Evolutionary conservation across 495 filamentous ascomycete species (phyloP), one percentile per base, ranked within the genome.

Genomic region (Penicillium cosmopolitanum): DNA sequence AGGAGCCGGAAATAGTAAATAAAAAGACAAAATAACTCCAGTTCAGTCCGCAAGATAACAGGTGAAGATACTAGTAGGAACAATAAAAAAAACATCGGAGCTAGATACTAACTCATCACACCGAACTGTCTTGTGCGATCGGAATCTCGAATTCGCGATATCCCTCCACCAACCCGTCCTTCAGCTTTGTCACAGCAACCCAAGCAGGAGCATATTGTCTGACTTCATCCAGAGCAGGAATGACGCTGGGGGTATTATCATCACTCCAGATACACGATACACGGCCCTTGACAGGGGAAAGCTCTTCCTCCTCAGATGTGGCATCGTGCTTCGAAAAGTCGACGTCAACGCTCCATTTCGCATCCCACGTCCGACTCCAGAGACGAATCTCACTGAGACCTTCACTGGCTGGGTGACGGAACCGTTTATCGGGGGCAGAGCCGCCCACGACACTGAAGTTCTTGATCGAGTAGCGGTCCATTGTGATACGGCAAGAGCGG

Each of bases 181-280:
- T 75, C 54, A 84, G 66, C 73, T 96, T 97, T 18, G 83, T 85
- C 34, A 90, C 73, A 11, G 87, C 88, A 8, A 85, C 85, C 95
- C 95, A 98, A 2, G 71, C 74, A 1, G 95, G 95, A 57, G 81
- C 78, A 76, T 85, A 97, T 71, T 85, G 81, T 53, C 80, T 75
- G 18, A 88, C 84, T 74, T 98, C 95, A 63, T 95, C 90, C 34
- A 95, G 81, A 13, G 95, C 95, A 0, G 95, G 92, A 51, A 98
- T 94, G 8, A 80, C 74, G 3, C 87, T 88, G 10, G 70, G 67
- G 11, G 74, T 77, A 62, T 96, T 97, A 31, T 83, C 85, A 76
- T 98, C 95, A 63, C 87, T 90, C 95, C 95, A 98, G 15, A 91
- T 72, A 77, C 94, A 98, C 10, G 89, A 81, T 4, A 93, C 85